These are phyloP conservation scores for Pichia cactophila DNA, from an alignment of 1,139 yeast species.

Conservation along the genomic window DNA sequence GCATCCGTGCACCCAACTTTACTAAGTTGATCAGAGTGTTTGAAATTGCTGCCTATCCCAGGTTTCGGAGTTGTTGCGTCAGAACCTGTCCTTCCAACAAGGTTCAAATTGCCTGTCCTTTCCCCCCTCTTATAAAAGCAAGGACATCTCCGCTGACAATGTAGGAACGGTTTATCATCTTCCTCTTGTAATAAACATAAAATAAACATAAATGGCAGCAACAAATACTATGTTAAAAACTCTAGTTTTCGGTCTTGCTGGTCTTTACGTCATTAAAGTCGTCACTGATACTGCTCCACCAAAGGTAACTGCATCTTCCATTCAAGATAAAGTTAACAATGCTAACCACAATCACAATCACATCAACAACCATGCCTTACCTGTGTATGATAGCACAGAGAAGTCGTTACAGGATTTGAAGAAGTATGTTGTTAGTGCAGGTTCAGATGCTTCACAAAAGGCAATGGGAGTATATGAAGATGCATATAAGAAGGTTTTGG, in stretches of 20 bases:
- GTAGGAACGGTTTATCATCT: not conserved
- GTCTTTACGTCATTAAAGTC: slow-evolving; percentile 3
- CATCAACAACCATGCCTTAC: not conserved
- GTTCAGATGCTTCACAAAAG: slow-evolving; percentile 8
- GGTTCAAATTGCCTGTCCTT: not conserved
- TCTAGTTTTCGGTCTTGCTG: slow-evolving; percentile 6
- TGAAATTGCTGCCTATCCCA: not conserved
- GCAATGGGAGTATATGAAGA: slow-evolving; percentile 8
- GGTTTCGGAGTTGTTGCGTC: not conserved
- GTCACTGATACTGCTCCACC: not conserved
- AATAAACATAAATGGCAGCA: not conserved
- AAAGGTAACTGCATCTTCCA: not conserved
- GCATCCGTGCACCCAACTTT: not conserved
- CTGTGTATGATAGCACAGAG: not conserved
- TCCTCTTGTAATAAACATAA: too few species aligned
- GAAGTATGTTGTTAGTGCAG: slow-evolving; percentile 1
- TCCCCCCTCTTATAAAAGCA: not conserved
- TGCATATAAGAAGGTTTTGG: slow-evolving; percentile 7
- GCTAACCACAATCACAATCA: not conserved
- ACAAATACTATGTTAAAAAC: slow-evolving; percentile 6
- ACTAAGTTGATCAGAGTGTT: too few species aligned
- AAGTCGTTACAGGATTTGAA: slow-evolving; percentile 3
- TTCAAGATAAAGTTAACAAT: not conserved
- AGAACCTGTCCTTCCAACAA: not conserved
- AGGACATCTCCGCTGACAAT: not conserved